A percentile compares a stretch with the other conserved stretches of the same genome.
Evolutionary conservation across 352 stramenopile genomes (phyloP).

Genomic region (Pythium graminicola): DNA sequence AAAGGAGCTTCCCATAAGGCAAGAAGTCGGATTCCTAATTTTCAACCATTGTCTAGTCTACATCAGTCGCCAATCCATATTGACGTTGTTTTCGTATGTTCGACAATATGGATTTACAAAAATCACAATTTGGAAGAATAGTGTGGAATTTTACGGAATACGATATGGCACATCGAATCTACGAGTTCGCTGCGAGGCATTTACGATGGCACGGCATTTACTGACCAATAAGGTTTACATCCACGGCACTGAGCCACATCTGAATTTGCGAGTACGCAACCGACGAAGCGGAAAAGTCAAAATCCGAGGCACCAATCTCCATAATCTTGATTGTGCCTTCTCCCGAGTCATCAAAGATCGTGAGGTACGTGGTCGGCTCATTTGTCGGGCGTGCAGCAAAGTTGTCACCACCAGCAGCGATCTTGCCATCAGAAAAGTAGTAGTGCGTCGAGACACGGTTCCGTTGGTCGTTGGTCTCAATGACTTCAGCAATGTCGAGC

Average conservation of each 20-base stretch:
- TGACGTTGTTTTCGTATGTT: too few species aligned
- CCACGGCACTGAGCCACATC: slow-evolving; percentile 14
- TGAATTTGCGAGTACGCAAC: slow-evolving; percentile 17
- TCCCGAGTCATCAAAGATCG: slow-evolving; percentile 28
- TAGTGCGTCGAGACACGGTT: slow-evolving; percentile 67
- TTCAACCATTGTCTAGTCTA: too few species aligned
- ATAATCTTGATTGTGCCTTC: slow-evolving; percentile 31
- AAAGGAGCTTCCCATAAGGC: too few species aligned
- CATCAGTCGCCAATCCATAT: too few species aligned
- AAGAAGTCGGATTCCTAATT: too few species aligned
- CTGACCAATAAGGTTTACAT: slow-evolving; percentile 18
- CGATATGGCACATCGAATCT: too few species aligned
- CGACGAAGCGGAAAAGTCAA: slow-evolving; percentile 24
- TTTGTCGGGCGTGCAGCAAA: slow-evolving; percentile 26
- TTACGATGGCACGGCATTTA: too few species aligned
- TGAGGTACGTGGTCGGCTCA: slow-evolving; percentile 26
- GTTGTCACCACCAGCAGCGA: slow-evolving; percentile 32
- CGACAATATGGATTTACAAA: too few species aligned
- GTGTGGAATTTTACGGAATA: too few species aligned
- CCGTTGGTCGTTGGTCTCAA: slow-evolving; percentile 46
- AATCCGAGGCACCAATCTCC: slow-evolving; percentile 28
- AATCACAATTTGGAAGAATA: too few species aligned
- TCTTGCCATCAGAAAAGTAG: slow-evolving; percentile 59
- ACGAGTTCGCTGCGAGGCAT: too few species aligned
- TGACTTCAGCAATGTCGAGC: slow-evolving; percentile 65